These are phyloP conservation scores for Centella asiatica DNA, from an alignment of 129 eudicot genomes.

Conservation along the genomic window DNA sequence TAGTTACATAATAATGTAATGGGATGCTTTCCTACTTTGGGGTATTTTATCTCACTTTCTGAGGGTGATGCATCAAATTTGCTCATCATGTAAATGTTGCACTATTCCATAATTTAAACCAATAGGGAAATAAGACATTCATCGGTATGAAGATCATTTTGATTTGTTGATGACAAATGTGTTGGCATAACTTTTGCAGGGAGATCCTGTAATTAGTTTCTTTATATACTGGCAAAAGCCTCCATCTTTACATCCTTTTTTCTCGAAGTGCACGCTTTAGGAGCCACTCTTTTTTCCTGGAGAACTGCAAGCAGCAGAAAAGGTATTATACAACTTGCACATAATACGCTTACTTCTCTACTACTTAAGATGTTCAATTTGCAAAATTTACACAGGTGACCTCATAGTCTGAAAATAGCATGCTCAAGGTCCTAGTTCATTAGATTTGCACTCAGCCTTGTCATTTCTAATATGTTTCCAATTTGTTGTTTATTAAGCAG, in stretches of 20 bases:
- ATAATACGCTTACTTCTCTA: background rate
- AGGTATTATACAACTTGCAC: conserved; percentile 11
- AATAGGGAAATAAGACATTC: background rate
- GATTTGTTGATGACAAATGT: background rate
- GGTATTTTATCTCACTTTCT: background rate
- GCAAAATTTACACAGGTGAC: too few species aligned
- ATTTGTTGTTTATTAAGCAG: too few species aligned
- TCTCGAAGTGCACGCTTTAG: conserved; percentile 9
- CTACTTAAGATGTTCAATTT: too few species aligned
- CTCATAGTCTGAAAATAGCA: too few species aligned
- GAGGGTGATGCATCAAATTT: conserved; percentile 1
- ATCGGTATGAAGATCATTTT: background rate
- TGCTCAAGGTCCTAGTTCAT: too few species aligned
- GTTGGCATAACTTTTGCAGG: conserved; percentile 28
- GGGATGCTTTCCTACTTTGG: background rate
- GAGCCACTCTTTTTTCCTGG: conserved; percentile 5
- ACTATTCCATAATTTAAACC: background rate
- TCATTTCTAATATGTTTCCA: too few species aligned
- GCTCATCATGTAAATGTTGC: background rate
- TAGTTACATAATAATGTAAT: background rate
- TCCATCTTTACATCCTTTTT: conserved; percentile 2
- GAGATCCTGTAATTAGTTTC: conserved; percentile 10
- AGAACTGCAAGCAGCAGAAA: conserved; percentile 18
- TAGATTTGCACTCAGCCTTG: too few species aligned
- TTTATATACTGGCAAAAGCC: conserved; percentile 3